Conservation (phyloP, 192 early-diverging fungal genomes). For the Rhizophagus prolifer region DNA sequence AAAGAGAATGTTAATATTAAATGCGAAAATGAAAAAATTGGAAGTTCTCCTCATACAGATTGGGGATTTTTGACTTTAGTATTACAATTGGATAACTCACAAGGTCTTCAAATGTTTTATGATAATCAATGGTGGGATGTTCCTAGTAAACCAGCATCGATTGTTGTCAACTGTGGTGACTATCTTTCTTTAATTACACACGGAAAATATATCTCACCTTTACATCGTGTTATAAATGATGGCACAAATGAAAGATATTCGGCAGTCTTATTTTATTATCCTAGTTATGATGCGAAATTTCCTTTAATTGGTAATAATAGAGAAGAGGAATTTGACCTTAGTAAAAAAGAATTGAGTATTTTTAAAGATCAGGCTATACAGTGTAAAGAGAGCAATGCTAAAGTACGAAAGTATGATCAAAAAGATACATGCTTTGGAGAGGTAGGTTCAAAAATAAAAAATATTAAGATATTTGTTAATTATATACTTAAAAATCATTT, state of each 20-base stretch:
- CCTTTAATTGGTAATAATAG: slow-evolving; percentile 37
- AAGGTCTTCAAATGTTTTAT: slow-evolving; percentile 51
- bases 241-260: slow-evolving; percentile 45
- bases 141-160: slow-evolving; percentile 42
- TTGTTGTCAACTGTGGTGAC: slow-evolving; percentile 65
- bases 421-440: slow-evolving; percentile 7
- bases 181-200: slow-evolving; percentile 57
- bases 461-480: no score
- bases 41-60: slow-evolving; percentile 37
- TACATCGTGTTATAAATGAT: slow-evolving; percentile 60
- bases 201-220: slow-evolving; percentile 48
- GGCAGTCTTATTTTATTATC: slow-evolving; percentile 66
- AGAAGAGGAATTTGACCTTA: no score
- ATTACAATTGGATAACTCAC: slow-evolving; percentile 42
- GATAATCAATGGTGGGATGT: slow-evolving; percentile 51
- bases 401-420: not conserved
- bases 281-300: slow-evolving; percentile 50
- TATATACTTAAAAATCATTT: not conserved
- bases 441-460: not conserved
- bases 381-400: not conserved
- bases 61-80: slow-evolving; percentile 68
- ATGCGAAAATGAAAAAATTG: slow-evolving; percentile 6
- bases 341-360: slow-evolving; percentile 21
- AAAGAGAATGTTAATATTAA: slow-evolving; percentile 11
- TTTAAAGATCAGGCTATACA: not conserved